Conservation (phyloP, 805 yeast species). For the Yarrowia phangngaensis region DNA sequence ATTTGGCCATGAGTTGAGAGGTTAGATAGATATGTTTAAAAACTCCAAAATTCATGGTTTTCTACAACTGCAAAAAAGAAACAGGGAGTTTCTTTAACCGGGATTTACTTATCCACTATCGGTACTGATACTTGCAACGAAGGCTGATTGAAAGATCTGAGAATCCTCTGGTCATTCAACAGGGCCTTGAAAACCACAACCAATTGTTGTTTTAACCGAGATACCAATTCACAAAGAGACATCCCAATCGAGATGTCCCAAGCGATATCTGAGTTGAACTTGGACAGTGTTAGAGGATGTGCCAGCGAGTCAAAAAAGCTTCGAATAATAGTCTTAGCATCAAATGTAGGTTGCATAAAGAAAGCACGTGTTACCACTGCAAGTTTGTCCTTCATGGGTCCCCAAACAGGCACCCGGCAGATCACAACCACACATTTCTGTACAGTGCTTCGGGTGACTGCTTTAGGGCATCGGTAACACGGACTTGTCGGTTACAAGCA, state of each 20-base stretch:
- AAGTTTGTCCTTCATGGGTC: conserved; percentile 80
- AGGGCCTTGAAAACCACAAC: conserved; percentile 72
- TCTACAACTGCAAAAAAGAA: no score
- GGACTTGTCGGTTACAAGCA: conserved; percentile 83
- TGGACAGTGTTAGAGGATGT: conserved; percentile 36
- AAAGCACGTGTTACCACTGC: conserved; percentile 84
- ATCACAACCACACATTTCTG: conserved; percentile 89
- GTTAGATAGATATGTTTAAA: no score
- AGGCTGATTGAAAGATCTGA: no score
- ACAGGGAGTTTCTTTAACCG: no score
- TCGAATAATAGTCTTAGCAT: conserved; percentile 63
- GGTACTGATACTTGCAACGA: no score
- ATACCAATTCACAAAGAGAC: conserved; percentile 60
- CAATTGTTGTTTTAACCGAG: conserved; percentile 54
- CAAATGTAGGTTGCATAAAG: conserved; percentile 75
- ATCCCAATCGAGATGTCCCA: conserved; percentile 69
- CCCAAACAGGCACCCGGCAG: conserved; percentile 79
- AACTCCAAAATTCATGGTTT: no score
- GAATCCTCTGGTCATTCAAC: conserved; percentile 65
- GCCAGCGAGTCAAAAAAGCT: conserved; percentile 61
- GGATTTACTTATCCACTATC: no score
- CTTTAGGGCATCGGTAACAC: conserved; percentile 54
- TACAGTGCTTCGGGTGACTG: conserved; percentile 77
- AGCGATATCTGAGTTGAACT: conserved; percentile 43
- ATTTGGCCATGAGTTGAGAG: no score